These are phyloP conservation scores for Saccharomycopsis hybrid DNA, from an alignment of 1,139 yeast species.

Conservation along the genomic window DNA sequence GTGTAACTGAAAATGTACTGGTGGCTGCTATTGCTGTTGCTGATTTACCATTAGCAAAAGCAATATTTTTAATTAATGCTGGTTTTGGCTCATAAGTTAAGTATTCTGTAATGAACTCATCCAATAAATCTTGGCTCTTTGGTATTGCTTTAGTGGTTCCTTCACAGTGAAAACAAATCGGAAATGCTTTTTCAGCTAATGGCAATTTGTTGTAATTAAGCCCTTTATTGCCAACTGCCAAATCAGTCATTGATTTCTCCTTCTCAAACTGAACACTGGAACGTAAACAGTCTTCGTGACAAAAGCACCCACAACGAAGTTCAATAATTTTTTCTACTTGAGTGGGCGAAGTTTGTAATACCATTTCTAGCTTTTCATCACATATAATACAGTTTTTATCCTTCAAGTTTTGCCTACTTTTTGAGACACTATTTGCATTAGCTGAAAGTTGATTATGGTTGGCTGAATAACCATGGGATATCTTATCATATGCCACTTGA, in stretches of 20 bases:
- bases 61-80: conserved; percentile 4
- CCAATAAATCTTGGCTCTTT: conserved; percentile 8
- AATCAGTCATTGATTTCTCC: conserved; percentile 14
- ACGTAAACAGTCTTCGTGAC: conserved; percentile 19
- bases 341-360: conserved; percentile 10
- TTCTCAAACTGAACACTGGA: conserved; percentile 16
- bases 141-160: conserved; percentile 14
- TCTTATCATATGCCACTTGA: no score
- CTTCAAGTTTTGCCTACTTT: conserved; percentile 8
- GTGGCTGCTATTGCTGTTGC: no score
- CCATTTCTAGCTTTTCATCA: conserved; percentile 13
- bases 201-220: conserved; percentile 5
- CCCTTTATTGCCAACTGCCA: not conserved
- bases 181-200: conserved; percentile 17
- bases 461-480: no score
- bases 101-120: conserved; percentile 15
- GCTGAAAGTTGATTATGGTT: no score
- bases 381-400: conserved; percentile 13
- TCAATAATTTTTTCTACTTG: conserved; percentile 16
- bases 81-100: conserved; percentile 17
- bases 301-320: conserved; percentile 17
- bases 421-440: no score
- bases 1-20: no score
- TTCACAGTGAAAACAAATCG: conserved; percentile 18
- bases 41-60: no score